Percentiles rank a stretch among this genome's conserved stretches.
These are phyloP conservation scores for Periconia macrospinosa DNA, from an alignment of 2,329 filamentous ascomycete species.

Conservation along the genomic window DNA sequence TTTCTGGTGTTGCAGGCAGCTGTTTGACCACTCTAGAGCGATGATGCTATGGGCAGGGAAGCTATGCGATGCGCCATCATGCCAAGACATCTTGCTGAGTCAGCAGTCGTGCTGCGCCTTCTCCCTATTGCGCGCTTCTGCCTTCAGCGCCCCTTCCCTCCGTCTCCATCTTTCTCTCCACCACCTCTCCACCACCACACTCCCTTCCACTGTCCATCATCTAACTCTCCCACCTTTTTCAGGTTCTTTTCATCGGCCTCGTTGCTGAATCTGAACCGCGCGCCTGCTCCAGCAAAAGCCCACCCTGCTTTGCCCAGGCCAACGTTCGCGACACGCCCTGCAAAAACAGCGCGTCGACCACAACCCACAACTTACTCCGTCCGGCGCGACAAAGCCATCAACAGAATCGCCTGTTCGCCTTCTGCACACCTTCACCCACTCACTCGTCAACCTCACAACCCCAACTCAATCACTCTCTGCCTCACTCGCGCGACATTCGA, in stretches of 20 bases:
- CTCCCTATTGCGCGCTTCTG: constrained; percentile 12
- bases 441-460: neutral
- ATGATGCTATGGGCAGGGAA: constrained; percentile 19
- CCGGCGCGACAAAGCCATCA: too few species aligned
- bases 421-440: too few species aligned
- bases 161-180: too few species aligned
- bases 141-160: too few species aligned
- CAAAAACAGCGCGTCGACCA: too few species aligned
- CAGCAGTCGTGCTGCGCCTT: constrained; percentile 9
- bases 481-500: constrained; percentile 1
- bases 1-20: too few species aligned
- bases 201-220: constrained; percentile 6
- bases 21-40: constrained; percentile 12
- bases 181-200: constrained; percentile 11
- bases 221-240: constrained; percentile 3
- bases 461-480: neutral
- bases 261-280: neutral
- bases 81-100: constrained; percentile 6
- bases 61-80: too few species aligned
- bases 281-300: too few species aligned
- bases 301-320: too few species aligned
- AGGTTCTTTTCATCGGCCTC: neutral
- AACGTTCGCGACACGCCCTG: too few species aligned
- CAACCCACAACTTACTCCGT: too few species aligned
- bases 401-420: too few species aligned